Evolutionary conservation across 1,284 basidiomycete genomes (phyloP).

Genomic region (Gomphus sp.): DNA sequence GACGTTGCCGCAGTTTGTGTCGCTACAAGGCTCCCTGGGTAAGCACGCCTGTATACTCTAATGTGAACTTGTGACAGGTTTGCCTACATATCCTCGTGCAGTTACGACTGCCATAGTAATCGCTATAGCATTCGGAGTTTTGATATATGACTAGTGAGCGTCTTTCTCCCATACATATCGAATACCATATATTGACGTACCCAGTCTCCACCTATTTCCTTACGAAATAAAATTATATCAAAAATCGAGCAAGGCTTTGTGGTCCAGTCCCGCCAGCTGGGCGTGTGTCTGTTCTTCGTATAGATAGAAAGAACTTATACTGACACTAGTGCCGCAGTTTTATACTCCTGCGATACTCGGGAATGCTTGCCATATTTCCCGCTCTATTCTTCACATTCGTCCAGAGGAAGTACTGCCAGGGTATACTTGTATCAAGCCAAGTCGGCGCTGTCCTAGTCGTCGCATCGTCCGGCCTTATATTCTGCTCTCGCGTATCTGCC

Average conservation of each 20-base stretch:
- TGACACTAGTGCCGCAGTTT: slow-evolving; percentile 3
- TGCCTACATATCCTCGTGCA: not conserved
- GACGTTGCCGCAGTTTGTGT: not conserved
- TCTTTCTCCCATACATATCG: not conserved
- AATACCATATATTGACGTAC: not conserved
- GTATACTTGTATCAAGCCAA: slow-evolving; percentile 9
- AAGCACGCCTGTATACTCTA: not conserved
- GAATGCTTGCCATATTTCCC: slow-evolving; percentile 13
- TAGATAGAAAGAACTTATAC: not conserved
- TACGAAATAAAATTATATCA: not conserved
- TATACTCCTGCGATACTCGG: slow-evolving; percentile 15
- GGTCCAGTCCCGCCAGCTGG: not conserved
- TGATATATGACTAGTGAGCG: not conserved
- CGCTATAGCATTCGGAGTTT: not conserved
- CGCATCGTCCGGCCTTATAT: slow-evolving; percentile 14
- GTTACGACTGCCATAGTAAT: not conserved
- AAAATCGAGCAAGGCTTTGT: not conserved
- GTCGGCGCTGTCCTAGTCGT: slow-evolving; percentile 12
- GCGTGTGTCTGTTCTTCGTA: not conserved
- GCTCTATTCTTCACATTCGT: slow-evolving; percentile 14
- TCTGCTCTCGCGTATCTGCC: slow-evolving; percentile 12
- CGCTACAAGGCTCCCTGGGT: not conserved
- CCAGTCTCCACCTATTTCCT: not conserved
- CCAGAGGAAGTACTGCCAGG: slow-evolving; percentile 14
- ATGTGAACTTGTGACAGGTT: not conserved